These are phyloP conservation scores for Penicillium verhagenii DNA, from an alignment of 495 filamentous ascomycete genomes.

Conservation along the genomic window DNA sequence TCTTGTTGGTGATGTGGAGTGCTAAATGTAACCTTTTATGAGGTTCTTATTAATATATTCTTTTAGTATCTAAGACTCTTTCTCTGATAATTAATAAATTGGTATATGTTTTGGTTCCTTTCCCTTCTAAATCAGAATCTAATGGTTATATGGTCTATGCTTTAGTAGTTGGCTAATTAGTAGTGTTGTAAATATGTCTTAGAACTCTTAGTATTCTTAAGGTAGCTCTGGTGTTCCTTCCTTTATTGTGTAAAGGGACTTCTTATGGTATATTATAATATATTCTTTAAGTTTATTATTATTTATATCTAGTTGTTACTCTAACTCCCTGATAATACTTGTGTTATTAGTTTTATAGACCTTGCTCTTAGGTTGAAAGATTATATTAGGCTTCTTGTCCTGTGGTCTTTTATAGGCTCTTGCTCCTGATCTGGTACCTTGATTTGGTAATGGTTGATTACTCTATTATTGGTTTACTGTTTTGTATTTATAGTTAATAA, in stretches of 20 bases:
- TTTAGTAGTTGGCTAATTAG: background rate
- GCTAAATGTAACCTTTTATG: constrained; percentile 13
- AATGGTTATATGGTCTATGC: too few relatives aligned
- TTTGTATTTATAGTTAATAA: background rate
- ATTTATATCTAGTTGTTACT: background rate
- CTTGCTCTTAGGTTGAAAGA: background rate
- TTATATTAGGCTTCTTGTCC: background rate
- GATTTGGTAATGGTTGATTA: too few relatives aligned
- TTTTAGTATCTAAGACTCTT: too few relatives aligned
- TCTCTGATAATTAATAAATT: too few relatives aligned
- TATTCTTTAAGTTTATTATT: too few relatives aligned
- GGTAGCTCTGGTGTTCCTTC: constrained; percentile 4
- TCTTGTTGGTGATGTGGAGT: constrained; percentile 10
- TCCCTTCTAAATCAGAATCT: too few relatives aligned
- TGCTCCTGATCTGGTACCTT: too few relatives aligned
- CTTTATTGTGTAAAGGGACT: background rate
- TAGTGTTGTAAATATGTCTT: constrained; percentile 4
- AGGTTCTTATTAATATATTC: constrained; percentile 24
- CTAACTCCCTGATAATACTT: background rate
- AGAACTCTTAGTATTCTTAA: constrained; percentile 3
- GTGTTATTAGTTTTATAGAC: too few relatives aligned
- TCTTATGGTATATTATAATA: background rate
- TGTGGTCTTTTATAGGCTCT: too few relatives aligned
- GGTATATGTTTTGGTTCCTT: too few relatives aligned
- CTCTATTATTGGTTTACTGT: background rate